Evolutionary conservation across 768 basidiomycete species (phyloP), one percentile per base, ranked within the genome.

Genomic region (Tubosaeta brunneosetosa): DNA sequence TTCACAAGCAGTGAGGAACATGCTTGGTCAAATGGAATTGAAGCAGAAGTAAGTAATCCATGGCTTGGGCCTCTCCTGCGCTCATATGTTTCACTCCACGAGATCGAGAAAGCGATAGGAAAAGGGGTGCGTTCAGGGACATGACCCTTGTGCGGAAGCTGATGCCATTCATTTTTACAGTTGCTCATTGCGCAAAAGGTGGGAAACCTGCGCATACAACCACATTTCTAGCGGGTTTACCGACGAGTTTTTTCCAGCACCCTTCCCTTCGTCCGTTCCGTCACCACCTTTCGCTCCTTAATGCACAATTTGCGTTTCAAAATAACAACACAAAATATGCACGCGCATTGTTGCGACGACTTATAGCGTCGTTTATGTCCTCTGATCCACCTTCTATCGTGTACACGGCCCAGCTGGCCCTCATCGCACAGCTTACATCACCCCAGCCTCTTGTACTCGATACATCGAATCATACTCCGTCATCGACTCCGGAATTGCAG

Each of bases 61-160:
- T 51, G 13, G 3, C 19, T n/a, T 10, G 9, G 17, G 9, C 27
- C 4, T 12, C 12, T 22, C 27, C 6, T 19, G 5, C 40, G 6
- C 45, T 60, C 41, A 57, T 22, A 3, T 7, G 10, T 2, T 45
- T 8, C 26, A 12, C 13, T 46, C 26, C 27, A 10, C 44, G 47
- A 81, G 79, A 73, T 79, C 3, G 86, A 88, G 61, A 81, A 76
- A 51, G 83, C 86, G 11, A 72, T 87, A 14, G 80, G 79, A 14
- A 86, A 85, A 70, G 87, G 84, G 51, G 86, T 89, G 53, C 67
- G 86, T 76, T 2, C 3, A 41, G 34, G 56, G 34, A 46, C 19
- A 22, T 34, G 13, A 47, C 22, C 45, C 27, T 12, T 31, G 13
- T n/a, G n/a, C 3, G 25, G 16, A 44, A 2, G 32, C 19, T 59